phyloP scores from a whole-genome alignment of 345 rosid species.

The Leavenworthia alabamica region DNA sequence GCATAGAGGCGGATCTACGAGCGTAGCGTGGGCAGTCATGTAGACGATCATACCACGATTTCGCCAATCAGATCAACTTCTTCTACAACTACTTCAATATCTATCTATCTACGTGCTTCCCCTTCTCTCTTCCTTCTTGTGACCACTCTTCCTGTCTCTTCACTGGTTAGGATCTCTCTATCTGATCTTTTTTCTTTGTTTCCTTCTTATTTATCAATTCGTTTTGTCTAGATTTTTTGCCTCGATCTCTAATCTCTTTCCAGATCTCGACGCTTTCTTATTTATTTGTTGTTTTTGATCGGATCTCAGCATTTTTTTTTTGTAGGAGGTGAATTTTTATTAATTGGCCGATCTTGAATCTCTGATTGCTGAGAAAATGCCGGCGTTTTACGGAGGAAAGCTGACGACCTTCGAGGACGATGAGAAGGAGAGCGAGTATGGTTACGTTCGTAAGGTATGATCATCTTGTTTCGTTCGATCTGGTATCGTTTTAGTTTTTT shows the following conservation, averaged over 20 bases:
- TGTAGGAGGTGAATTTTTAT: constrained; percentile 14
- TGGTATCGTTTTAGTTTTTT: background rate
- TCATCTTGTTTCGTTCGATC: constrained; percentile 26
- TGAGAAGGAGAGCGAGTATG: constrained; percentile 98
- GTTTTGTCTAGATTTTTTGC: constrained; percentile 9
- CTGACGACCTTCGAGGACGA: constrained; percentile 90
- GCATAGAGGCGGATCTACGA: background rate
- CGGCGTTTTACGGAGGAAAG: constrained; percentile 74
- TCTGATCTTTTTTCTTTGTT: background rate
- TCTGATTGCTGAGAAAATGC: constrained; percentile 43
- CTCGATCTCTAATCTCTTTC: constrained; percentile 11
- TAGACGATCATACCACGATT: constrained; percentile 1
- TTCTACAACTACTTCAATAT: constrained; percentile 23
- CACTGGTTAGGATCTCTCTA: constrained; percentile 28
- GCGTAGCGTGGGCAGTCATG: constrained; percentile 14
- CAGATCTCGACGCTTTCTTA: background rate
- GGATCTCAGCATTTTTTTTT: constrained; percentile 30
- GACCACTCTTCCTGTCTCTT: constrained; percentile 30
- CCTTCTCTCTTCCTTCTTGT: constrained; percentile 18
- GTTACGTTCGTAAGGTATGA: constrained; percentile 90
- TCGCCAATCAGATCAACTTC: constrained; percentile 27
- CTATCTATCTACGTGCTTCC: constrained; percentile 32
- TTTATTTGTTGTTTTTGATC: constrained; percentile 7
- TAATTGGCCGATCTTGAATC: background rate
- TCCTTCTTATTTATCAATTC: constrained; percentile 8